These are phyloP conservation scores for Gnomoniopsis sp. DNA, from an alignment of 2,329 filamentous ascomycete genomes.

Conservation along the genomic window DNA sequence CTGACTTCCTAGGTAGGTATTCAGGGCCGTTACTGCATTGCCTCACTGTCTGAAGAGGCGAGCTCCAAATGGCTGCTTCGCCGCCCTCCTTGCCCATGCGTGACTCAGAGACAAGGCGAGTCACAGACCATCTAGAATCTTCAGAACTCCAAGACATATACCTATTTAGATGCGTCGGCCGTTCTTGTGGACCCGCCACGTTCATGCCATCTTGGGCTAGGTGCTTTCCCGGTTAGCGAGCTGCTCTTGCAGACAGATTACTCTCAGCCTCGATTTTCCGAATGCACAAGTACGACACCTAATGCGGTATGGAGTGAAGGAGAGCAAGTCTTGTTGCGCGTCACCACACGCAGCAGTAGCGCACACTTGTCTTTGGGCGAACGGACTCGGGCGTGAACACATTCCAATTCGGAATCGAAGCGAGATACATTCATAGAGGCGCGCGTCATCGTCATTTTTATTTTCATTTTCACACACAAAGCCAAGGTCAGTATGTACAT, in stretches of 20 bases:
- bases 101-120: not conserved
- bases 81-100: not conserved
- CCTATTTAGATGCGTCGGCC: not conserved
- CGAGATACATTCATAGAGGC: not conserved
- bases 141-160: no score
- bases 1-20: not conserved
- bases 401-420: not conserved
- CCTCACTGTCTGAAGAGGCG: constrained; percentile 10
- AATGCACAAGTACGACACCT: not conserved
- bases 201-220: no score
- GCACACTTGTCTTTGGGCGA: not conserved
- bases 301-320: not conserved
- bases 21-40: not conserved
- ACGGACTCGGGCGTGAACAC: not conserved
- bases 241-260: not conserved
- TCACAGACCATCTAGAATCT: no score
- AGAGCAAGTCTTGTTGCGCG: not conserved
- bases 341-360: not conserved
- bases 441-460: not conserved
- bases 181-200: not conserved
- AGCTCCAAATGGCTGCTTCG: not conserved
- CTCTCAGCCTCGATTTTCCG: not conserved
- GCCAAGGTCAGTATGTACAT: not conserved
- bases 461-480: not conserved
- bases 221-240: no score